Conservation (phyloP, 2,329 filamentous ascomycete genomes). For the Sclerotinia glacialis region DNA sequence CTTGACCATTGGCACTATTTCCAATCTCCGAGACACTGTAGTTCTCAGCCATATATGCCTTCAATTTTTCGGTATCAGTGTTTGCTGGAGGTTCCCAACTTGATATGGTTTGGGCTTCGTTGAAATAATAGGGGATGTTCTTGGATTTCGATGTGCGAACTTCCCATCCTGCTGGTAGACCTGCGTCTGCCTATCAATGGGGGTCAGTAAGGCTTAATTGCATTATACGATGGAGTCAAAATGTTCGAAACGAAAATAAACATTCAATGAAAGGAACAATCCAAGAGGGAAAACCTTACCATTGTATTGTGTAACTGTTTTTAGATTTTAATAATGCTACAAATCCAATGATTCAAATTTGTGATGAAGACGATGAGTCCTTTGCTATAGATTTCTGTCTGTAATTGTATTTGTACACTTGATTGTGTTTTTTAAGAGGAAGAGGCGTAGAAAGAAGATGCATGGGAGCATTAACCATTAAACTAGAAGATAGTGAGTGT, state of each 20-base stretch:
- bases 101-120: slow-evolving; percentile 78
- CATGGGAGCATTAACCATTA: slow-evolving; percentile 9
- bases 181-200: slow-evolving; percentile 61
- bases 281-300: slow-evolving; percentile 14
- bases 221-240: background rate
- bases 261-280: background rate
- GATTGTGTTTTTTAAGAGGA: background rate
- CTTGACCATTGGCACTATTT: slow-evolving; percentile 37
- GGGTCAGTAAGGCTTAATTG: slow-evolving; percentile 11
- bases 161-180: slow-evolving; percentile 86
- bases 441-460: background rate
- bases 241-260: background rate
- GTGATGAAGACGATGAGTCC: background rate
- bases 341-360: background rate
- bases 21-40: slow-evolving; percentile 61
- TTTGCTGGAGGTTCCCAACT: slow-evolving; percentile 90
- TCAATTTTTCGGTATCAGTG: slow-evolving; percentile 88
- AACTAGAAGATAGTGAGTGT: slow-evolving; percentile 5
- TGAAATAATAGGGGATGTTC: slow-evolving; percentile 99
- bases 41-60: slow-evolving; percentile 87
- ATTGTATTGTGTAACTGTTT: slow-evolving; percentile 17
- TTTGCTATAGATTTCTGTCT: background rate
- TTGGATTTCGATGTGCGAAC: slow-evolving; percentile 98
- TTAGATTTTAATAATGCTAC: background rate
- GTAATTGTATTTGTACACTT: background rate